A percentile compares a stretch with the other conserved stretches of the same genome.
Conservation (phyloP, 352 stramenopile genomes). For the Pythium sukuiense region DNA sequence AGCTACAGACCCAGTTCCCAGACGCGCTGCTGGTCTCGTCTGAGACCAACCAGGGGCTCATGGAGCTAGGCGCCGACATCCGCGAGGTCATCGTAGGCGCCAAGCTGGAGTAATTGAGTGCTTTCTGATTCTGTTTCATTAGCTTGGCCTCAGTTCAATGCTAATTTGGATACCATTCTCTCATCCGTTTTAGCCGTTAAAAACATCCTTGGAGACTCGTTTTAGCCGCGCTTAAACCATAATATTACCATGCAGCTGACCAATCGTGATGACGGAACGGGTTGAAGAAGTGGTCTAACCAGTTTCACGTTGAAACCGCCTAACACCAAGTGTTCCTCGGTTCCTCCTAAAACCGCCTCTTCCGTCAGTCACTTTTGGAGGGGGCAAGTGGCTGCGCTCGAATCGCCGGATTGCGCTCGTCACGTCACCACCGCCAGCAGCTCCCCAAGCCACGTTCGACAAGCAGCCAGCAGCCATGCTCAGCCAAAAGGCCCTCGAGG, state of each 20-base stretch:
- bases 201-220: neutral
- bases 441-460: neutral
- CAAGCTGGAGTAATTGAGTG: neutral
- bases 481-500: constrained; percentile 72
- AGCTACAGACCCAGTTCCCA: constrained; percentile 40
- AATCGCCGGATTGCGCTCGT: neutral
- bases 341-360: constrained; percentile 4
- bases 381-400: neutral
- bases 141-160: neutral
- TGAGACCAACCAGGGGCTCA: constrained; percentile 76
- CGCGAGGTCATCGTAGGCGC: constrained; percentile 44
- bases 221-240: neutral
- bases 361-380: constrained; percentile 12
- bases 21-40: constrained; percentile 47
- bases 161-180: too few relatives aligned
- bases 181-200: neutral
- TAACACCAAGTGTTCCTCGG: neutral
- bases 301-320: neutral
- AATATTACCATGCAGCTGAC: neutral
- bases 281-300: constrained; percentile 5
- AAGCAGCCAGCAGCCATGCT: constrained; percentile 41
- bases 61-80: constrained; percentile 56
- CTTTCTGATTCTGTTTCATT: neutral
- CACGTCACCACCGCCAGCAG: constrained; percentile 13
- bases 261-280: constrained; percentile 1